Conservation (phyloP, 257 asterid genomes). For the Asclepias syriaca region DNA sequence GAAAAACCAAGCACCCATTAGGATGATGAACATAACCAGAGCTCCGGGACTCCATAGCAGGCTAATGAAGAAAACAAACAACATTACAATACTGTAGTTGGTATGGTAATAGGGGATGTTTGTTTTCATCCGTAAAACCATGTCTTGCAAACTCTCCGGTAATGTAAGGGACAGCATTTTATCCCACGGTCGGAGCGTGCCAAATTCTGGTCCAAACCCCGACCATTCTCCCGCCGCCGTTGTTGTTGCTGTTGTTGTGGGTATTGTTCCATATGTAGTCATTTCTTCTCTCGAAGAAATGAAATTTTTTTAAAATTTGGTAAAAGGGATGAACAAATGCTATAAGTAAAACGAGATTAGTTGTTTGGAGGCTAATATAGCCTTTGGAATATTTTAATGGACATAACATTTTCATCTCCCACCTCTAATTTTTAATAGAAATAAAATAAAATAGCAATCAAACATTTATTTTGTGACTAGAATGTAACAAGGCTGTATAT, state of each 20-base stretch:
- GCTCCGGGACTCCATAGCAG: conserved; percentile 35
- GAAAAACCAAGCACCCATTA: conserved; percentile 30
- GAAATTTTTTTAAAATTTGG: neutral
- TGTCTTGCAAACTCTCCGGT: conserved; percentile 25
- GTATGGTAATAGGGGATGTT: conserved; percentile 37
- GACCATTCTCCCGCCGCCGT: conserved; percentile 7
- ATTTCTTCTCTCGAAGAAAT: conserved; percentile 8
- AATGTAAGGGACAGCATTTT: conserved; percentile 27
- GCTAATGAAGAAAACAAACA: conserved; percentile 31
- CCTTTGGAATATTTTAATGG: neutral
- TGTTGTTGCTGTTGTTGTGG: conserved; percentile 16
- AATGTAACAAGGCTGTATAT: too few relatives aligned
- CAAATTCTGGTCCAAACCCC: conserved; percentile 19
- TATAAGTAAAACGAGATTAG: neutral
- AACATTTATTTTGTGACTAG: too few relatives aligned
- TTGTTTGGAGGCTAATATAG: neutral
- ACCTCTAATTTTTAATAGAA: neutral
- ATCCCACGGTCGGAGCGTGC: conserved; percentile 41
- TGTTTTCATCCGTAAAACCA: conserved; percentile 27
- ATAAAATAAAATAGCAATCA: too few relatives aligned
- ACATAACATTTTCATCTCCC: neutral
- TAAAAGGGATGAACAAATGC: neutral
- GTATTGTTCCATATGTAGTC: conserved; percentile 31
- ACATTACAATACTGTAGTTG: conserved; percentile 32
- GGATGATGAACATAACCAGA: conserved; percentile 27